phyloP scores from a whole-genome alignment of 106 monocot species.

The Dendrobium huoshanense region DNA sequence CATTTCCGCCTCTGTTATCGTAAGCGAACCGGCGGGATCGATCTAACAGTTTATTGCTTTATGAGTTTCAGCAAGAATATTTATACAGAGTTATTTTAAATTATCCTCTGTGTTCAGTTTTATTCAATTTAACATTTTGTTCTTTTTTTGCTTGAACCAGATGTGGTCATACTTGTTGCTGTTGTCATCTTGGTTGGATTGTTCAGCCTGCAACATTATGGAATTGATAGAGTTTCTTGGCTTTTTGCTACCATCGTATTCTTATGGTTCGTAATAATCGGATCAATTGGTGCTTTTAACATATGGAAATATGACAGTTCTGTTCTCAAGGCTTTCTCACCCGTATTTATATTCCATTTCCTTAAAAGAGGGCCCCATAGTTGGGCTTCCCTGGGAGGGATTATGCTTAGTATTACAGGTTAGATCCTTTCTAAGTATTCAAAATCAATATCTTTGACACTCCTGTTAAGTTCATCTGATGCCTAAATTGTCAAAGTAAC shows the following conservation, averaged over 20 bases:
- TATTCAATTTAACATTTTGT: too few relatives aligned
- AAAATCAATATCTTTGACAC: too few relatives aligned
- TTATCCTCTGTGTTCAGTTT: not conserved
- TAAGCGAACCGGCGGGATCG: too few relatives aligned
- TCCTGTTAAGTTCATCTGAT: not conserved
- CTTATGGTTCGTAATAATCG: slow-evolving; percentile 83
- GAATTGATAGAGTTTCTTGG: slow-evolving; percentile 80
- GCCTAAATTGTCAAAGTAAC: not conserved
- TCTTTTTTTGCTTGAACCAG: slow-evolving; percentile 23
- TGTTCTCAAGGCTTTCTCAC: slow-evolving; percentile 77
- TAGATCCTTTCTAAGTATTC: not conserved
- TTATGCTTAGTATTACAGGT: slow-evolving; percentile 84
- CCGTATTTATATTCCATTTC: slow-evolving; percentile 65
- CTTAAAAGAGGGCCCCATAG: slow-evolving; percentile 36
- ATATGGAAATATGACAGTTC: slow-evolving; percentile 71
- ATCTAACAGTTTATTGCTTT: not conserved
- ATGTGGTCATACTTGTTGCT: slow-evolving; percentile 74
- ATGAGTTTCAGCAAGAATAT: not conserved
- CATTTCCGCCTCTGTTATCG: too few relatives aligned
- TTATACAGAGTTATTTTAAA: not conserved
- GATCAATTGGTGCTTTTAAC: slow-evolving; percentile 66
- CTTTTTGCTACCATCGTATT: slow-evolving; percentile 88
- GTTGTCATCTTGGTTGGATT: slow-evolving; percentile 73
- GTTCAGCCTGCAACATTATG: slow-evolving; percentile 77
- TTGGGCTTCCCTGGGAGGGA: slow-evolving; percentile 90